Conservation (phyloP, 768 basidiomycete genomes). For the Macrolepiota fuliginosa region DNA sequence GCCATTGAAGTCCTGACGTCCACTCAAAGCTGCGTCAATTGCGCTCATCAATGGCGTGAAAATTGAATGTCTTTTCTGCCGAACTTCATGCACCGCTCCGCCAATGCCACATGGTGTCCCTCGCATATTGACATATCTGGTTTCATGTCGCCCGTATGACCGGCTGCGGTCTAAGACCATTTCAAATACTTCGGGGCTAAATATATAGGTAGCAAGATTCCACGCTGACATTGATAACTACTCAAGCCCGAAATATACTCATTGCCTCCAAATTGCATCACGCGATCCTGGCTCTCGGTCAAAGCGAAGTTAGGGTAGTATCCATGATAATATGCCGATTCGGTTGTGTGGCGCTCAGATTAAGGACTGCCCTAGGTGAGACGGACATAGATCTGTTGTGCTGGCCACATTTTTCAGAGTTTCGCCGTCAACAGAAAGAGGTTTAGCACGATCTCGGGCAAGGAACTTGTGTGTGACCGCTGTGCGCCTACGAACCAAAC, state of each 20-base stretch:
- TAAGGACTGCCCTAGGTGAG: background rate
- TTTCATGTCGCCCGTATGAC: background rate
- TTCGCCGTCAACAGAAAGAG: too few species aligned
- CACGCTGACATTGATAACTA: background rate
- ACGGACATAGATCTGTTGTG: background rate
- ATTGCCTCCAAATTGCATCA: background rate
- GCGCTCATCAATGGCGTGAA: constrained; percentile 70
- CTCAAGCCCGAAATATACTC: background rate
- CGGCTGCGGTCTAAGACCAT: background rate
- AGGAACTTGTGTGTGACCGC: background rate
- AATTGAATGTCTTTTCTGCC: constrained; percentile 32
- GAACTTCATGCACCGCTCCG: background rate
- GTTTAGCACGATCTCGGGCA: background rate
- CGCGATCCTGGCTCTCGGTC: background rate
- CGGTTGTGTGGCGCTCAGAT: background rate
- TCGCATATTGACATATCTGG: background rate
- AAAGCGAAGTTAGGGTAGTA: background rate
- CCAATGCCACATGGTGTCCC: background rate
- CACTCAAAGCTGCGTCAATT: constrained; percentile 51
- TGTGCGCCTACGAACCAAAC: background rate
- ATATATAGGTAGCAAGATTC: background rate
- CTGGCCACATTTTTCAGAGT: background rate
- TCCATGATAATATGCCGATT: background rate
- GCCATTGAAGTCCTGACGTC: background rate
- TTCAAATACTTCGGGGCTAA: background rate